Base-by-base conservation (phyloP, 257 asterid genomes). In the Thymus mandschuricus region DNA sequence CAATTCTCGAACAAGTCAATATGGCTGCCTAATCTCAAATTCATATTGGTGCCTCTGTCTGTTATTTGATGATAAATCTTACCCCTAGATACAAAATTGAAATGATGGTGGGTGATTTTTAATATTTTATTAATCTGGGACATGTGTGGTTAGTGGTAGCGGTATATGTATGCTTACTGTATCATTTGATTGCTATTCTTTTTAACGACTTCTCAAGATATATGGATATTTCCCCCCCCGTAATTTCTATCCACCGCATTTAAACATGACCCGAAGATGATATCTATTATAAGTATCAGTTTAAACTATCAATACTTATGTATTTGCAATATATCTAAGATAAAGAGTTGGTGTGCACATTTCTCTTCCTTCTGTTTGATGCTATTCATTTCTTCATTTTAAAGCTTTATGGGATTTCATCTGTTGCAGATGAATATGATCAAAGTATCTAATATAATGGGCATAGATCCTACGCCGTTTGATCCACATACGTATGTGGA, bases 381-480 rank as follows among this genome's bases (percentile, higher is more conserved):
- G 70, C 30, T 65, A 55, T 52, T 54, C 66, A 33, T 28, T 11
- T 60, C 64, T 68, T 69, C 71, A 41, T 11, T 1, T 43, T 64
- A 11, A 11, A 45, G 45, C 55, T 44, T 4, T 46, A 15, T 46
- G 30, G 31, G n/a, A 31, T 65, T 61, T 68, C 71, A 52, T 85
- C 54, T 68, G 62, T 72, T 90, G 87, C 94, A 95, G 99, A 89
- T 92, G 98, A 82, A 90, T 85, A 88, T 90, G 97, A 88, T 95
- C 76, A 95, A 95, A 83, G 98, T 92, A 60, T 95, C 99, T 48
- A 95, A 95, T 78, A 92, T 95, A 82, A 95, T 95, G 99, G 99
- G 99, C 54, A 78, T 95, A 71, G 99, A 95, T 75, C 82, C 91
- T 65, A 89, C 84, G 80, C 98, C 99, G 62, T 95, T 95, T 64